These are phyloP conservation scores for Rhodamnia rubescens DNA, from an alignment of 345 rosid species.

Conservation along the genomic window DNA sequence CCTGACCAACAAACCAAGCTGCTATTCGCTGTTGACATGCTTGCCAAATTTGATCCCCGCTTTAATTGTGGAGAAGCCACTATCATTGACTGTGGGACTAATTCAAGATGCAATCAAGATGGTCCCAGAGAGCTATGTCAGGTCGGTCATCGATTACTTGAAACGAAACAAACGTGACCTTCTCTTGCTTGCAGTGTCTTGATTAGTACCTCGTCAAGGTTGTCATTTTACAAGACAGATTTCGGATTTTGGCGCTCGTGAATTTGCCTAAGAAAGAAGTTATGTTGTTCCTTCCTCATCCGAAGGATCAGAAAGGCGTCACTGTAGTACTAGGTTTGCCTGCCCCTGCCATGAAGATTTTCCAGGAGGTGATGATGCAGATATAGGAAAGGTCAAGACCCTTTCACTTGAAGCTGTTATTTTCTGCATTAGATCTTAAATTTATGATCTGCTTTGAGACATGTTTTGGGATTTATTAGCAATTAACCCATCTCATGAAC, in stretches of 20 bases:
- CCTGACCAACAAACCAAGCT: neutral
- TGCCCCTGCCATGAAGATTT: conserved; percentile 56
- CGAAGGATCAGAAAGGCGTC: conserved; percentile 61
- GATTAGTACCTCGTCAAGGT: conserved; percentile 76
- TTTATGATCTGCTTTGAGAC: neutral
- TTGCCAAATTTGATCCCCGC: neutral
- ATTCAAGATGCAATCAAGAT: conserved; percentile 61
- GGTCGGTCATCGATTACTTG: conserved; percentile 93
- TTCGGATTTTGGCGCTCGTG: conserved; percentile 81
- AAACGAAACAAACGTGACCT: conserved; percentile 62
- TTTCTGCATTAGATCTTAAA: neutral
- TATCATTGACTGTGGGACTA: conserved; percentile 42
- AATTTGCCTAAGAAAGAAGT: conserved; percentile 85
- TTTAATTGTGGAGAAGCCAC: conserved; percentile 32
- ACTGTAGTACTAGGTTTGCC: conserved; percentile 73
- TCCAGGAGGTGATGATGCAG: conserved; percentile 31
- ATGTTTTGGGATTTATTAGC: neutral
- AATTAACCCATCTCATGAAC: neutral
- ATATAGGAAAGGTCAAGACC: neutral
- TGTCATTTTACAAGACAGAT: conserved; percentile 54
- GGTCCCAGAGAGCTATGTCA: conserved; percentile 70
- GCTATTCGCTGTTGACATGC: neutral
- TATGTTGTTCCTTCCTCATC: conserved; percentile 68
- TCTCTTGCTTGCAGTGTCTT: conserved; percentile 66
- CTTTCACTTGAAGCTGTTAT: neutral